phyloP scores from a whole-genome alignment of 345 rosid genomes.

The Ceriops tagal region DNA sequence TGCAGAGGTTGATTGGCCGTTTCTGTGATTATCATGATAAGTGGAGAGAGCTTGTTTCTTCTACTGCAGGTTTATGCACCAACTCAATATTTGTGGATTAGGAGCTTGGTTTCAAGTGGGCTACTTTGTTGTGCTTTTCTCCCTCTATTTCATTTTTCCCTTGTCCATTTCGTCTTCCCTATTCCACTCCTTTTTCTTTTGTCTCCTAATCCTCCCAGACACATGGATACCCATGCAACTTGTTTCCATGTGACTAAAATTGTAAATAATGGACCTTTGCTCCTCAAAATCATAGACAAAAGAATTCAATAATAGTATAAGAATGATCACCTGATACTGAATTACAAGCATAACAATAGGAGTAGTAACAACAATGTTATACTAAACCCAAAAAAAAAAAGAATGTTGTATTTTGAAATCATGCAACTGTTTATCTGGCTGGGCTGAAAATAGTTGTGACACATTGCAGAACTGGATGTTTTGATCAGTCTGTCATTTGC shows the following conservation, averaged over 20 bases:
- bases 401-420: background rate
- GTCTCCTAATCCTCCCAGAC: background rate
- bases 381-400: too few relatives aligned
- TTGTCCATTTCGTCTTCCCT: background rate
- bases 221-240: background rate
- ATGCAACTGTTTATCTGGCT: constrained; percentile 5
- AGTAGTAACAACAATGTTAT: too few relatives aligned
- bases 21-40: constrained; percentile 74
- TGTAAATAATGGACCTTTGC: too few relatives aligned
- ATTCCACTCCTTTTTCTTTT: background rate
- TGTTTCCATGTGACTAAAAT: too few relatives aligned
- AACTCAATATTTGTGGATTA: constrained; percentile 8
- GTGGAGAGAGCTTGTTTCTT: constrained; percentile 79
- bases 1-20: constrained; percentile 61
- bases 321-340: too few relatives aligned
- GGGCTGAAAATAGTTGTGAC: constrained; percentile 22
- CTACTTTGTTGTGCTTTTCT: constrained; percentile 1
- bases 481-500: constrained; percentile 83
- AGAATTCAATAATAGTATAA: too few relatives aligned
- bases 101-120: background rate
- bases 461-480: constrained; percentile 82
- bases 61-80: constrained; percentile 55
- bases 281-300: too few relatives aligned
- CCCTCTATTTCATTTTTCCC: background rate
- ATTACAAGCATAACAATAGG: too few relatives aligned